These are phyloP conservation scores for Cornus controversa DNA, from an alignment of 148 eudicot species.

Conservation along the genomic window DNA sequence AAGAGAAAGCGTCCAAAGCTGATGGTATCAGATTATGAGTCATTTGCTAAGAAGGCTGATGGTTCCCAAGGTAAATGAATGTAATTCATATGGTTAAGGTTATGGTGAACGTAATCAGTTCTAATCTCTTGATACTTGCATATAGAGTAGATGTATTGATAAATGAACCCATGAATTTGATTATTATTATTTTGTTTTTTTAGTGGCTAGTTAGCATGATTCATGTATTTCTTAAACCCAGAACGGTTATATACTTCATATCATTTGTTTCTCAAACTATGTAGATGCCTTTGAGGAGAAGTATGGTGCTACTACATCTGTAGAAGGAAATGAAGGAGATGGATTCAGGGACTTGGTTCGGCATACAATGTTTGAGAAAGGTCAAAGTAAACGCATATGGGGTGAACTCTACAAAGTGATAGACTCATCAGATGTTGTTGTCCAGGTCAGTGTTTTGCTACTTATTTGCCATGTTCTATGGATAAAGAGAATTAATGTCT, in stretches of 20 bases:
- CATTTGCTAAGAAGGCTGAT: conserved; percentile 77
- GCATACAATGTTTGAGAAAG: conserved; percentile 94
- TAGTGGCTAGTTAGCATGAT: not conserved
- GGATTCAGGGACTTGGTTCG: conserved; percentile 94
- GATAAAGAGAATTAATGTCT: not conserved
- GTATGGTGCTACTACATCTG: conserved; percentile 35
- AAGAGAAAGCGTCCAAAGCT: conserved; percentile 82
- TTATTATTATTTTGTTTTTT: not conserved
- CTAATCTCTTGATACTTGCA: not conserved
- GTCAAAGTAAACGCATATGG: conserved; percentile 99
- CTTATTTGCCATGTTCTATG: not conserved
- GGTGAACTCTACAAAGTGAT: conserved; percentile 96
- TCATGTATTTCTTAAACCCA: not conserved
- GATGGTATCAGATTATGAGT: conserved; percentile 56
- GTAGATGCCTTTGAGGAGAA: conserved; percentile 77
- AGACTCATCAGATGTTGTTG: conserved; percentile 95
- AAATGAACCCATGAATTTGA: not conserved
- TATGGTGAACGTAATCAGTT: too few relatives aligned
- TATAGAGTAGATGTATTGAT: not conserved
- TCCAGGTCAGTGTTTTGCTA: conserved; percentile 59
- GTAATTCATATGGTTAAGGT: not conserved
- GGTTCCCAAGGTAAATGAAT: conserved; percentile 57
- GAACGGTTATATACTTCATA: not conserved
- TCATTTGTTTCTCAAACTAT: not conserved
- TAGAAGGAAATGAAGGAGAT: conserved; percentile 67